phyloP scores from a whole-genome alignment of 352 stramenopile genomes.

The Globisporangium irregulare region DNA sequence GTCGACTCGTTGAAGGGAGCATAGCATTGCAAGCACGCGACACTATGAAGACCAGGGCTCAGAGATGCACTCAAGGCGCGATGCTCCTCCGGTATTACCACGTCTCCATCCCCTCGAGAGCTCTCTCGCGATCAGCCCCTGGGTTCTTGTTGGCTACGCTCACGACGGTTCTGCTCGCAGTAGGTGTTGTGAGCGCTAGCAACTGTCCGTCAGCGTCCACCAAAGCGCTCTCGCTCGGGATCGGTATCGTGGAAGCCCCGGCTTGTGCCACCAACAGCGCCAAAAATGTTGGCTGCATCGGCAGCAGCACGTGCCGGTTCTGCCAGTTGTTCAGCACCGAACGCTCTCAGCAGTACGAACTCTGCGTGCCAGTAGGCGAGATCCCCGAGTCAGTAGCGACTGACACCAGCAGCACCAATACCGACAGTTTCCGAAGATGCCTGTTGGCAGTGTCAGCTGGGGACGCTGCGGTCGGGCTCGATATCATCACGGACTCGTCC shows the following conservation, averaged over 20 bases:
- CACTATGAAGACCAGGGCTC: background rate
- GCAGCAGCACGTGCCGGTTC: background rate
- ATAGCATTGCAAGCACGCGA: too few species aligned
- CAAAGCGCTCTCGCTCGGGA: background rate
- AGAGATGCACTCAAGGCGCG: background rate
- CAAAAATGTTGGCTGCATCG: conserved; percentile 4
- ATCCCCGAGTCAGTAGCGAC: background rate
- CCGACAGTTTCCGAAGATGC: conserved; percentile 2
- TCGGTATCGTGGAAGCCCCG: background rate
- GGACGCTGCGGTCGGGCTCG: conserved; percentile 15
- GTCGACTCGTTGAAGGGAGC: too few species aligned
- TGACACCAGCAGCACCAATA: background rate
- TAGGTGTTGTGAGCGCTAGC: background rate
- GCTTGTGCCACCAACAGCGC: background rate
- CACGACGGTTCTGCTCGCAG: background rate
- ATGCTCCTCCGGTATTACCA: background rate
- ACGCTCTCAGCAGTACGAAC: background rate
- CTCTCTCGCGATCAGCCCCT: background rate
- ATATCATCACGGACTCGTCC: conserved; percentile 19
- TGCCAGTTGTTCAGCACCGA: conserved; percentile 1
- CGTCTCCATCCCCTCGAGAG: background rate
- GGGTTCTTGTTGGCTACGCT: background rate
- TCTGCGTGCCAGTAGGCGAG: background rate
- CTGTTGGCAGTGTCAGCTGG: conserved; percentile 7
- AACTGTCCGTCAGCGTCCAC: background rate